phyloP scores from a whole-genome alignment of 2,329 filamentous ascomycete genomes.

The Aspergillus awamori region DNA sequence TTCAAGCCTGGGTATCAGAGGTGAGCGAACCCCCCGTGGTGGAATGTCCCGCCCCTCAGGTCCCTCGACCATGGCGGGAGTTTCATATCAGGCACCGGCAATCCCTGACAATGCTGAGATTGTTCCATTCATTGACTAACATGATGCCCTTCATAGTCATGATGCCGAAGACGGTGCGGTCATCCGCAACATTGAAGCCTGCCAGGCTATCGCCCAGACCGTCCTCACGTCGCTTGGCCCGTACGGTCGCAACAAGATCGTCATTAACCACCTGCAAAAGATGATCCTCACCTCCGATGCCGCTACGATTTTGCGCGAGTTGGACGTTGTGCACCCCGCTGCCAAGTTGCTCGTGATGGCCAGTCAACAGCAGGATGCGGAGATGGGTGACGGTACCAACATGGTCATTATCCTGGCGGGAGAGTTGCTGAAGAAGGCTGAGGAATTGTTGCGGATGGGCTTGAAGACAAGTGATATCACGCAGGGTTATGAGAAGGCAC shows the following conservation, averaged over 20 bases:
- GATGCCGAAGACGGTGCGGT: slow-evolving; percentile 99
- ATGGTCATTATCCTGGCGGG: slow-evolving; percentile 94
- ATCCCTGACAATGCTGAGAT: background rate
- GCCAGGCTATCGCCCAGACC: slow-evolving; percentile 90
- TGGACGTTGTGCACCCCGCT: slow-evolving; percentile 97
- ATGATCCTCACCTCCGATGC: slow-evolving; percentile 99
- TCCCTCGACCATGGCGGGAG: slow-evolving; percentile 2
- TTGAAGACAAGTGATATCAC: slow-evolving; percentile 98
- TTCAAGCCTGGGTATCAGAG: slow-evolving; percentile 98
- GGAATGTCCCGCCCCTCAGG: slow-evolving; percentile 16
- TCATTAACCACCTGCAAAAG: slow-evolving; percentile 99
- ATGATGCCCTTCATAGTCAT: slow-evolving; percentile 66
- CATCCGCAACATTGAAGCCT: slow-evolving; percentile 97
- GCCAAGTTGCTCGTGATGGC: slow-evolving; percentile 99
- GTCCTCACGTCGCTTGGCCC: slow-evolving; percentile 96
- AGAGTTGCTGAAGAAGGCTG: slow-evolving; percentile 93
- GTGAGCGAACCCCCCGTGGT: slow-evolving; percentile 57
- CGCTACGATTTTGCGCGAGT: slow-evolving; percentile 93
- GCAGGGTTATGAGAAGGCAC: slow-evolving; percentile 91
- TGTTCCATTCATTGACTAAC: slow-evolving; percentile 14
- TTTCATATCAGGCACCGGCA: background rate
- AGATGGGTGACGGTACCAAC: slow-evolving; percentile 99
- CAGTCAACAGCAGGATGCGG: slow-evolving; percentile 95
- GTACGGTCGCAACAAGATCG: slow-evolving; percentile 98
- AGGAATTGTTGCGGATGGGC: slow-evolving; percentile 94